Evolutionary conservation across 352 stramenopile species (phyloP).

Genomic region (Phytophthora capsici): DNA sequence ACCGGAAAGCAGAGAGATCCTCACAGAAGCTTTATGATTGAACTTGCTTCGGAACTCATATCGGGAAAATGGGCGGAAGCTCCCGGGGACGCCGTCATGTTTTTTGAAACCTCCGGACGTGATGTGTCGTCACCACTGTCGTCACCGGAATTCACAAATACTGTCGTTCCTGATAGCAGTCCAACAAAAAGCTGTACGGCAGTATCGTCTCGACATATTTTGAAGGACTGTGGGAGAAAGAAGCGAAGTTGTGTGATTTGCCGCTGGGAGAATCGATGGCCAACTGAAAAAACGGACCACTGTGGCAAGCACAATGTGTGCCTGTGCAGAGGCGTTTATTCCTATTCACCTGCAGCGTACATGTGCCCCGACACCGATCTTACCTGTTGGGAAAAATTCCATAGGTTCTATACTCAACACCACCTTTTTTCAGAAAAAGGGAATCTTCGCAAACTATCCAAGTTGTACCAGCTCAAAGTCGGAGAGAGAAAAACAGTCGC

Average conservation of each 20-base stretch:
- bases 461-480: conserved; percentile 10
- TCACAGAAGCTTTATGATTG: conserved; percentile 12
- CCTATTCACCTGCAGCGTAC: background rate
- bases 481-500: too few relatives aligned
- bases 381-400: conserved; percentile 34
- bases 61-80: conserved; percentile 9
- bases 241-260: conserved; percentile 24
- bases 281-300: conserved; percentile 32
- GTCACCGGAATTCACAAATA: background rate
- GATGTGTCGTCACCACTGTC: background rate
- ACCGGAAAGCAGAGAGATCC: background rate
- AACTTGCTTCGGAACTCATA: conserved; percentile 14
- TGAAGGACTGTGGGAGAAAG: conserved; percentile 9
- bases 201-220: conserved; percentile 1
- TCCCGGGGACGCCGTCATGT: conserved; percentile 4
- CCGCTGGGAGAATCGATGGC: conserved; percentile 22
- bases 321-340: conserved; percentile 16
- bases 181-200: conserved; percentile 9
- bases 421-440: conserved; percentile 20
- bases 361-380: conserved; percentile 13
- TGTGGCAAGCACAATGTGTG: conserved; percentile 29
- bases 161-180: background rate
- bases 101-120: background rate
- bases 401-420: conserved; percentile 14
- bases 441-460: conserved; percentile 4